Evolutionary conservation across 2,329 filamentous ascomycete species (phyloP), one percentile per base, ranked within the genome.

Genomic region (Phaeosphaeria sp.): DNA sequence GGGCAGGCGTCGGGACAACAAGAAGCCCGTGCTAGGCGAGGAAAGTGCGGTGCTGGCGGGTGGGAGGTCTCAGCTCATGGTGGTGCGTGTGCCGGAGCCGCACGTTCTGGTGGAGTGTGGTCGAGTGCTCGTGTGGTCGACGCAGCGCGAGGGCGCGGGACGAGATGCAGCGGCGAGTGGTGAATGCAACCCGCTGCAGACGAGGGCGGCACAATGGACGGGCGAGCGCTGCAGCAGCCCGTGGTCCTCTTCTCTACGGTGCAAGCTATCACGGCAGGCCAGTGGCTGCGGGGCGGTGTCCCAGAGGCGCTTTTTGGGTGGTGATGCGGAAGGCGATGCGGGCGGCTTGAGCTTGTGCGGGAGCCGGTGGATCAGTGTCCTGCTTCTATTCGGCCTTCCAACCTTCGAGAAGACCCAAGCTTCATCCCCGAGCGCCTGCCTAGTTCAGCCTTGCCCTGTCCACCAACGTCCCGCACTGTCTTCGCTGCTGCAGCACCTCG

Each of bases 61-160:
- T 52, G 36, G 21, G 21, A 55, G 55, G 46, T 46, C 63, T 66
- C 63, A 70, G 66, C 66, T 64, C 67, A 70, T 70, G 39, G 58
- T 64, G 64, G 50, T 49, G 55, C 30, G n/a, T 36, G 21, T 46
- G 52, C 15, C 43, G 55, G 11, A 11, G 22, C 3, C 21, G 36
- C 49, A 20, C 21, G 36, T 27, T 17, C 15, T 18, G 5, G 22
- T 21, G 21, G 39, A 27, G 36, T n/a, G 13, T 27, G 20, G 25
- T 36, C 30, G 30, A 36, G 30, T 36, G 30, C 25, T 27, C 25
- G 25, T 42, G 17, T 42, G 17, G 39, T n/a, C 11, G 39, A 6
- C 20, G 39, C 11, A 42, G 39, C 20, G 39, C 39, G 39, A 20
- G 10, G 1, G 10, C 10, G 17, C 39, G 20, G 39, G n/a, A 36